Evolutionary conservation across 139 green algal genomes (phyloP).

Genomic region (Chlamydomonas eustigma): DNA sequence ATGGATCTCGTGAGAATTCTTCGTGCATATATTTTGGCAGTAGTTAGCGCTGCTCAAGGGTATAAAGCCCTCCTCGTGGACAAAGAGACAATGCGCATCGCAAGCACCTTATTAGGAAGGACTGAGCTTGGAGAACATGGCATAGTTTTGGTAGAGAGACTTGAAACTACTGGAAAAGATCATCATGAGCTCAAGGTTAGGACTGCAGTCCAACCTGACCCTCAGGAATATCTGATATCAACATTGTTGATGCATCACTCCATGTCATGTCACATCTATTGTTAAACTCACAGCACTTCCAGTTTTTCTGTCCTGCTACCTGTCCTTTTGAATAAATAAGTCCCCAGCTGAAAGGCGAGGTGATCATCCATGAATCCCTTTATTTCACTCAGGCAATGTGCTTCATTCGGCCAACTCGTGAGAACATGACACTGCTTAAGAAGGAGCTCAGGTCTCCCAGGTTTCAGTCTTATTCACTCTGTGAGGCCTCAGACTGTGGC

Average conservation of each 20-base stretch:
- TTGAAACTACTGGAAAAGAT: constrained; percentile 64
- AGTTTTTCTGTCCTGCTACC: no score
- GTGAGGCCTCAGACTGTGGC: no score
- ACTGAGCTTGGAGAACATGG: constrained; percentile 88
- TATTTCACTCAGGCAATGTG: constrained; percentile 63
- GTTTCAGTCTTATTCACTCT: constrained; percentile 75
- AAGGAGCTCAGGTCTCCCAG: constrained; percentile 77
- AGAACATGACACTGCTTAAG: constrained; percentile 82
- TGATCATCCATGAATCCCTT: not conserved
- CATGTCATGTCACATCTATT: no score
- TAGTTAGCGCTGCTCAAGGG: constrained; percentile 60
- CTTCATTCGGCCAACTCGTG: constrained; percentile 83
- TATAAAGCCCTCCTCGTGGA: constrained; percentile 94
- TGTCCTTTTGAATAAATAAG: no score
- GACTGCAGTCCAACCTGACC: no score
- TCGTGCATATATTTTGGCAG: constrained; percentile 42
- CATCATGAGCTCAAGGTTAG: constrained; percentile 82
- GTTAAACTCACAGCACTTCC: no score
- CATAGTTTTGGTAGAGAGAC: constrained; percentile 86
- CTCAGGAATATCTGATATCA: no score
- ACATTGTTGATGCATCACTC: no score
- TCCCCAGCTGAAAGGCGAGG: no score
- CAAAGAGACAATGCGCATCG: constrained; percentile 79
- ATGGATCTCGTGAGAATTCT: constrained; percentile 66
- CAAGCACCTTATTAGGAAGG: constrained; percentile 76